These are phyloP conservation scores for Aspergillus quadrilineatus DNA, from an alignment of 2,329 filamentous ascomycete species.

Conservation along the genomic window DNA sequence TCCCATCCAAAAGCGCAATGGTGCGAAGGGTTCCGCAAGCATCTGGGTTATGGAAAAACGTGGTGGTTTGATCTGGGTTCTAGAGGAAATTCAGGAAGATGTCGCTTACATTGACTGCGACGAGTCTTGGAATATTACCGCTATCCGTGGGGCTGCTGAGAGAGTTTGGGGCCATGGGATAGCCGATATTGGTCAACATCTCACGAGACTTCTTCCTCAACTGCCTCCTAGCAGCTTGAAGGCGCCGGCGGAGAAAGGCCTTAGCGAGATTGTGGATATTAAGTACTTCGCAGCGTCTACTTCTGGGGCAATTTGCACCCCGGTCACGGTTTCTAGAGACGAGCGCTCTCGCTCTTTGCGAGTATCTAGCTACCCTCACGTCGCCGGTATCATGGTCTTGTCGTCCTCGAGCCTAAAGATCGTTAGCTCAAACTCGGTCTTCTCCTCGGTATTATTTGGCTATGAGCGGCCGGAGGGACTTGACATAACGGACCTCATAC, in stretches of 20 bases:
- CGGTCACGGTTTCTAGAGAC: slow-evolving; percentile 74
- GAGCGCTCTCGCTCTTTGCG: slow-evolving; percentile 70
- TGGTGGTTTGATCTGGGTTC: slow-evolving; percentile 90
- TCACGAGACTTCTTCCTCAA: slow-evolving; percentile 75
- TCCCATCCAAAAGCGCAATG: slow-evolving; percentile 94
- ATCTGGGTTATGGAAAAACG: slow-evolving; percentile 98
- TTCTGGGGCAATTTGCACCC: slow-evolving; percentile 74
- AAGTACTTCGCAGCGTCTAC: slow-evolving; percentile 85
- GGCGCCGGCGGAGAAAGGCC: slow-evolving; percentile 70
- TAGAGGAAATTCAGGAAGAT: slow-evolving; percentile 97
- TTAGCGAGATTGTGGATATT: slow-evolving; percentile 68
- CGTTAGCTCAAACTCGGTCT: slow-evolving; percentile 91
- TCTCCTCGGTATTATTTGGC: slow-evolving; percentile 88
- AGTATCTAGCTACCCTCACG: slow-evolving; percentile 93
- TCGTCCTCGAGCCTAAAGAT: slow-evolving; percentile 75
- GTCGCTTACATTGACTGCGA: slow-evolving; percentile 75
- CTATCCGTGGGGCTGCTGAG: slow-evolving; percentile 71
- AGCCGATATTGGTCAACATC: slow-evolving; percentile 66
- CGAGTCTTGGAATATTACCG: slow-evolving; percentile 71
- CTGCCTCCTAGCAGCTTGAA: slow-evolving; percentile 71
- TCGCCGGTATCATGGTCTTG: slow-evolving; percentile 92
- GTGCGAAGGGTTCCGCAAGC: slow-evolving; percentile 85
- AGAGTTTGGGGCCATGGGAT: slow-evolving; percentile 80
- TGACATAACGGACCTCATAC: slow-evolving; percentile 75
- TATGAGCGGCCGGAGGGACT: slow-evolving; percentile 80